Base-by-base conservation (phyloP, 805 yeast genomes). In the Candida coleopterorum region DNA sequence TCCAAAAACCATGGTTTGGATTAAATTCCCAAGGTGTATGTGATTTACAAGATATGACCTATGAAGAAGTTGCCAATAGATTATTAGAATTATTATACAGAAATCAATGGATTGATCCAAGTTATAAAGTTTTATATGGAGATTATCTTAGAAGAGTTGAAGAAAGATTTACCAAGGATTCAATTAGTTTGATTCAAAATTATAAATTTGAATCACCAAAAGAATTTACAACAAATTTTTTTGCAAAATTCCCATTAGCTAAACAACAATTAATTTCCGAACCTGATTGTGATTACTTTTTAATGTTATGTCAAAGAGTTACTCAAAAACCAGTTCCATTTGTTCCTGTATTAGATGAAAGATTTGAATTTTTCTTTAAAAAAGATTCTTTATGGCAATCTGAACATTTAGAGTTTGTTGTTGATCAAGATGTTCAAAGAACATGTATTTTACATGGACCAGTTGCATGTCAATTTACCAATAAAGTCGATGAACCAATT, bases 391-490 rank as follows among this genome's bases (percentile, higher is more conserved):
- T 93, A 61, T 93, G 98, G 98, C 99, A 93, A 75, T 85, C 96
- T 17, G 97, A 93, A 72, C 90, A 86, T 60, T 76, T 93, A 58
- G 97, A 88, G 60, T 85, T 97, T 42, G 97, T 93, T 57, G 89
- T 86, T 47, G 97, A 75, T 49, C 87, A 84, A 54, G 99, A 93
- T 60, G 97, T 93, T 44, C 89, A 89, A 65, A 84, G 98, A 75
- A 90, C 97, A n/a, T 94, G 98, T 84, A 88, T 93, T 49, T 75
- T 93, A 55, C 96, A 88, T 54, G 97, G 98, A 52, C 99, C 99
- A 35, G 97, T 93, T 49, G 95, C 99, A 52, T 96, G 96, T 51
- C 88, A 81, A 66, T 89, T 70, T 72, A 81, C 97, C 51, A 84
- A 74, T 53, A 71, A 74, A 56, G 93, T 85, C 43, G 81, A 93